Base-by-base conservation (phyloP, 305 asterid genomes). In the Fraxinus nigra region DNA sequence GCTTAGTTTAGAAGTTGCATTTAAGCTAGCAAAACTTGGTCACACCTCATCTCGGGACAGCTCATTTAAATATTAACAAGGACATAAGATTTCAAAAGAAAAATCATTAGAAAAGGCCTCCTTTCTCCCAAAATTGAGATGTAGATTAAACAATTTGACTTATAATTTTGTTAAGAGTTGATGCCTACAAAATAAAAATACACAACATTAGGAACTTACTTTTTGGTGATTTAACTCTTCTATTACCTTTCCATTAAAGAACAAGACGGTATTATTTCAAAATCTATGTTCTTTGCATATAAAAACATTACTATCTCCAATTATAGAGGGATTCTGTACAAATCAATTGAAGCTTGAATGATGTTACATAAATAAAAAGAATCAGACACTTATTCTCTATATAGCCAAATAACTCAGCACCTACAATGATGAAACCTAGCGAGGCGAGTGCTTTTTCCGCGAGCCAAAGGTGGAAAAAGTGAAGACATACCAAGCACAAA, bases 301-400 rank as follows among this genome's bases (percentile, higher is more conserved):
- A 43, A 74, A 70, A 77, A 22, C 88, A 79, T 82, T 65, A 32
- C 38, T 70, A 74, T 38, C 43, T 82, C 81, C 75, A 59, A 72
- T 61, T 48, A 63, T 24, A 1, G 37, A 56, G 54, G 80, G 69
- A 46, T 82, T 76, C 90, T 85, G 83, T 82, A 87, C 88, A 89
- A 32, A 43, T 54, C 75, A 80, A 75, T 81, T 78, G 82, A 74
- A 84, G 48, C 63, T 77, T 9, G 16, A 40, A 81, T 10, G 56
- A 37, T 40, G 8, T 24, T 80, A 51, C 28, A 14, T 14, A 5
- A 2, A 33, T 2, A 4, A 18, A 38, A 38, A 40, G 26, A 48
- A 63, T 63, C 72, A 3, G 16, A 10, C 33, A 9, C n/a, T 22
- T 22, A 10, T 24, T 63, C 72, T 63, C n/a, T 3, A 63, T 22